These are phyloP conservation scores for Aspergillus ochraceoroseus DNA, from an alignment of 2,329 filamentous ascomycete species.

Conservation along the genomic window DNA sequence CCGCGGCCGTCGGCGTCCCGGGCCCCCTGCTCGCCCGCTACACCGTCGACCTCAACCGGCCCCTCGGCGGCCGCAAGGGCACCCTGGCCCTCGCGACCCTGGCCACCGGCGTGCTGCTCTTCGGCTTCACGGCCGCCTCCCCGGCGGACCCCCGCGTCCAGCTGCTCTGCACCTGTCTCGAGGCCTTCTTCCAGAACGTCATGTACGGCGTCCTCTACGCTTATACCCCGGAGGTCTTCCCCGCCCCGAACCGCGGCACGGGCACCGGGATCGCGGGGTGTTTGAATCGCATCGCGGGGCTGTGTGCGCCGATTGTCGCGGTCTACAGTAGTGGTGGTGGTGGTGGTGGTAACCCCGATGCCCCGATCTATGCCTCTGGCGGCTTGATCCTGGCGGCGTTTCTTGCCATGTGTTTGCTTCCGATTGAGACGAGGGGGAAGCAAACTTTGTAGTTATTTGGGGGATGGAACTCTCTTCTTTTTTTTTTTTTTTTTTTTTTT, in stretches of 20 bases:
- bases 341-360: slow-evolving; percentile 35
- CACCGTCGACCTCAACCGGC: slow-evolving; percentile 66
- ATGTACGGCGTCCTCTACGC: slow-evolving; percentile 56
- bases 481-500: background rate
- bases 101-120: slow-evolving; percentile 52
- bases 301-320: slow-evolving; percentile 45
- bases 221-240: slow-evolving; percentile 58
- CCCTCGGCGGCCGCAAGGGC: slow-evolving; percentile 53
- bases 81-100: slow-evolving; percentile 52
- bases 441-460: slow-evolving; percentile 42
- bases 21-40: slow-evolving; percentile 70
- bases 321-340: slow-evolving; percentile 37
- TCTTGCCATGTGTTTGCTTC: slow-evolving; percentile 43
- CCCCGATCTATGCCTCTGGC: slow-evolving; percentile 45
- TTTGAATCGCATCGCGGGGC: slow-evolving; percentile 44
- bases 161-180: slow-evolving; percentile 50
- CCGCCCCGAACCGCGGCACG: slow-evolving; percentile 52
- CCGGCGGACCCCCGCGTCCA: slow-evolving; percentile 47
- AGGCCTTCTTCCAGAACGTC: slow-evolving; percentile 55
- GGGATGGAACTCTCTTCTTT: slow-evolving; percentile 4
- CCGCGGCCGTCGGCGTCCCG: slow-evolving; percentile 69
- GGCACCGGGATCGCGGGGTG: slow-evolving; percentile 49
- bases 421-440: slow-evolving; percentile 46
- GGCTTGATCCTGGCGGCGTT: slow-evolving; percentile 44
- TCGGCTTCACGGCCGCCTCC: slow-evolving; percentile 53